A percentile compares a stretch with the other conserved stretches of the same genome.
phyloP scores from a whole-genome alignment of 495 filamentous ascomycete species.

The Choiromyces venosus region DNA sequence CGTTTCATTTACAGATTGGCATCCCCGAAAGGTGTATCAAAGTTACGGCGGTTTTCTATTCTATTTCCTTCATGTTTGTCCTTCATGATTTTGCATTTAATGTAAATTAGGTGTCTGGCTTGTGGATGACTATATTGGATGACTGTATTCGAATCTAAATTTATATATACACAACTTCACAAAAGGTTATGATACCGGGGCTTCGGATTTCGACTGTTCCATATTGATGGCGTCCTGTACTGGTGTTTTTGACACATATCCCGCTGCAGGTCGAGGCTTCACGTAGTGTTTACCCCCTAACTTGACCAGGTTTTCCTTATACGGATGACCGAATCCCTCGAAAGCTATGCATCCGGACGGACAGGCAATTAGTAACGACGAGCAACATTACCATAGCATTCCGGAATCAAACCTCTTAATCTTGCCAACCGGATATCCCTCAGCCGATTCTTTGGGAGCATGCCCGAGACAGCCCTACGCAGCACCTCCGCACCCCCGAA shows the following conservation, averaged over 20 bases:
- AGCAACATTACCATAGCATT: constrained; percentile 8
- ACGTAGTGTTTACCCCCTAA: constrained; percentile 57
- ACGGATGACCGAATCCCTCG: constrained; percentile 84
- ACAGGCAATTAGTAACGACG: constrained; percentile 20
- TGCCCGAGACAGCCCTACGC: constrained; percentile 84
- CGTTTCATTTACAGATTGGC: neutral
- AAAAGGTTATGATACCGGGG: constrained; percentile 4
- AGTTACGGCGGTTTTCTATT: neutral
- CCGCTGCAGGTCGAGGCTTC: constrained; percentile 37
- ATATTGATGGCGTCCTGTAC: constrained; percentile 36
- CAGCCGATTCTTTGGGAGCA: constrained; percentile 95
- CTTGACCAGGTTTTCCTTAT: constrained; percentile 77
- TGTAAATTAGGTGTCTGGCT: neutral
- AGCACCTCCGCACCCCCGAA: constrained; percentile 91
- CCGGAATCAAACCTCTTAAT: constrained; percentile 63
- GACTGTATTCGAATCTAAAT: constrained; percentile 8
- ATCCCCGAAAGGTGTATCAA: neutral
- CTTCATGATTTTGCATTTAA: neutral
- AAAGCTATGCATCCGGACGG: constrained; percentile 67
- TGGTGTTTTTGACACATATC: constrained; percentile 39
- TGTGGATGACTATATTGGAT: neutral
- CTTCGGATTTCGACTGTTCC: neutral
- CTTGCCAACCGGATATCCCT: constrained; percentile 78
- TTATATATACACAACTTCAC: constrained; percentile 18
- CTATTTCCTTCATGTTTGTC: neutral